Percentiles rank a stretch among this genome's conserved stretches.
Evolutionary conservation across 805 yeast genomes (phyloP).

Genomic region (Metschnikowia sp.): DNA sequence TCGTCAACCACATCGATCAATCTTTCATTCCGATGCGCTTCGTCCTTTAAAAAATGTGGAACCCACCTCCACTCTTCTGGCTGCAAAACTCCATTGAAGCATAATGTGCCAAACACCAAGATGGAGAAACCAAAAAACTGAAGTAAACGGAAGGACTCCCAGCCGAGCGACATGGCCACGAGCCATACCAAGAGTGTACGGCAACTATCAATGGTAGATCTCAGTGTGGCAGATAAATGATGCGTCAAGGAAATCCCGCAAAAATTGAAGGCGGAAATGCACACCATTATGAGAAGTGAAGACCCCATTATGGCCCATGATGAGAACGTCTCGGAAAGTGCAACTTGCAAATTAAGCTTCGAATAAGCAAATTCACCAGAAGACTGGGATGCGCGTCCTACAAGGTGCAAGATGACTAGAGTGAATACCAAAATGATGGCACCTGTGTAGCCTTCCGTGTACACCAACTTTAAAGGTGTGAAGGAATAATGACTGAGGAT

Average conservation of each 20-base stretch:
- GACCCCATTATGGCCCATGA: constrained; percentile 44
- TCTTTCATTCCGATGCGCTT: constrained; percentile 13
- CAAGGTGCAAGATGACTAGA: constrained; percentile 43
- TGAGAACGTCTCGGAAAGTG: constrained; percentile 47
- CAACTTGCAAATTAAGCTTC: constrained; percentile 52
- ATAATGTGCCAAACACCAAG: constrained; percentile 67
- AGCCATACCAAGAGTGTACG: constrained; percentile 75
- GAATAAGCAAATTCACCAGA: constrained; percentile 41
- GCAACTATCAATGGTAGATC: constrained; percentile 77
- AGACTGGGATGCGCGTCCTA: constrained; percentile 32
- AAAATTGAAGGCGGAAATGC: constrained; percentile 68
- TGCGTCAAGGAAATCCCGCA: constrained; percentile 70
- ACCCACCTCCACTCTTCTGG: constrained; percentile 47
- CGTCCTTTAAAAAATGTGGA: constrained; percentile 42
- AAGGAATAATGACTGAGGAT: constrained; percentile 51
- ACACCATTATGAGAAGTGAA: constrained; percentile 64
- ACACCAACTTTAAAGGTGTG: constrained; percentile 64
- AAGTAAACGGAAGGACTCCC: constrained; percentile 65
- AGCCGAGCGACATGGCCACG: constrained; percentile 63
- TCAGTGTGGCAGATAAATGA: constrained; percentile 65
- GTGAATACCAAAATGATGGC: constrained; percentile 39
- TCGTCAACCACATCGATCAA: constrained; percentile 28
- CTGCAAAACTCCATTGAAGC: constrained; percentile 67
- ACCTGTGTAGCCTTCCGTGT: constrained; percentile 73
- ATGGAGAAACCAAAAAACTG: constrained; percentile 63